These are phyloP conservation scores for Phytophthora chlamydospora DNA, from an alignment of 352 stramenopile genomes.

Conservation along the genomic window DNA sequence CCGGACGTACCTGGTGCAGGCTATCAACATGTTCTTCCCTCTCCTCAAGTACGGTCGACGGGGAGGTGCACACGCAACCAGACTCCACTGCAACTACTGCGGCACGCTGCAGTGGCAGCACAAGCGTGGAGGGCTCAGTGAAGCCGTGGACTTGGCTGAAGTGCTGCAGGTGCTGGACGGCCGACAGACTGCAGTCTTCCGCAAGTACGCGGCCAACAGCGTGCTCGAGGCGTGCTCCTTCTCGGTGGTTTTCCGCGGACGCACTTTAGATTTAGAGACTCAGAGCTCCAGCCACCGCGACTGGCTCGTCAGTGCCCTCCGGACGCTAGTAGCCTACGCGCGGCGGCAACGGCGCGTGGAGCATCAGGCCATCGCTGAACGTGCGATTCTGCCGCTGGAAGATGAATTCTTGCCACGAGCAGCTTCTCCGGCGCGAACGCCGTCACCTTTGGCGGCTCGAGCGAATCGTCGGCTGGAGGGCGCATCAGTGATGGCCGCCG, in stretches of 20 bases:
- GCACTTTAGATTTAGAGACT: constrained; percentile 84
- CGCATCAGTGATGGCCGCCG: constrained; percentile 14
- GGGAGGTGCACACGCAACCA: constrained; percentile 68
- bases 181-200: constrained; percentile 76
- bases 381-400: constrained; percentile 47
- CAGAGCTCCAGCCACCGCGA: constrained; percentile 76
- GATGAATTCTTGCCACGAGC: constrained; percentile 27
- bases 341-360: constrained; percentile 74
- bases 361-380: constrained; percentile 79
- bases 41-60: constrained; percentile 82
- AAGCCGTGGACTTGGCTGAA: constrained; percentile 73
- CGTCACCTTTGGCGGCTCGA: constrained; percentile 9
- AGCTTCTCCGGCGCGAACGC: constrained; percentile 3
- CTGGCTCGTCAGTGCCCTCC: constrained; percentile 81
- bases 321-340: constrained; percentile 77
- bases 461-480: constrained; percentile 19
- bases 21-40: constrained; percentile 88
- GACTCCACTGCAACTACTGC: constrained; percentile 82
- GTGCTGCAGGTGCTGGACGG: constrained; percentile 75
- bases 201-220: constrained; percentile 62
- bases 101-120: constrained; percentile 88
- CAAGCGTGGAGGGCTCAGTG: constrained; percentile 76
- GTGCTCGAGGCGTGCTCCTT: constrained; percentile 65
- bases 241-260: constrained; percentile 75
- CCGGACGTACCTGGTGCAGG: constrained; percentile 85